A percentile compares a stretch with the other conserved stretches of the same genome.
phyloP scores from a whole-genome alignment of 345 rosid genomes.

The Eucalyptus regnans region DNA sequence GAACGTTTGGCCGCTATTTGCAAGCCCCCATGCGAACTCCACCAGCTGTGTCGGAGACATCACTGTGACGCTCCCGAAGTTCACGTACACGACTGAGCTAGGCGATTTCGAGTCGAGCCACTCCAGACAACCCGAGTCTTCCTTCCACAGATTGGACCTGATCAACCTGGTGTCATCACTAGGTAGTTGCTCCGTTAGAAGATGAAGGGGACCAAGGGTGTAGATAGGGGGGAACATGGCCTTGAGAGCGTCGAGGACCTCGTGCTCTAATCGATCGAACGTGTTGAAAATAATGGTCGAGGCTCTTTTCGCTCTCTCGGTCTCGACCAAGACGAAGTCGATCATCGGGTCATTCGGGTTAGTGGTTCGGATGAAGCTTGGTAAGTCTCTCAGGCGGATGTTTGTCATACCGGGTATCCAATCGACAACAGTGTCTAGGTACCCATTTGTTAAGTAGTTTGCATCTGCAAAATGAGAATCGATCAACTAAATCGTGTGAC shows the following conservation, averaged over 20 bases:
- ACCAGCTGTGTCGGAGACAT: too few species aligned
- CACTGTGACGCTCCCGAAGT: too few species aligned
- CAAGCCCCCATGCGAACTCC: too few species aligned
- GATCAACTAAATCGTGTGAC: too few species aligned
- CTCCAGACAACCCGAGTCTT: conserved; percentile 26
- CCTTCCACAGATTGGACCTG: conserved; percentile 41
- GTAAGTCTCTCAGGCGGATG: conserved; percentile 27
- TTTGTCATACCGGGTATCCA: conserved; percentile 33
- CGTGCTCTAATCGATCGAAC: conserved; percentile 27
- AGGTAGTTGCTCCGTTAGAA: conserved; percentile 2
- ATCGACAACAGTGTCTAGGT: conserved; percentile 20
- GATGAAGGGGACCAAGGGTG: conserved; percentile 33
- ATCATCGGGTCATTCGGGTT: conserved; percentile 15
- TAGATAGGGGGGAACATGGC: conserved; percentile 26
- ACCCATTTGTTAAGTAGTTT: conserved; percentile 24
- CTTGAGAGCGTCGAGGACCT: conserved; percentile 7
- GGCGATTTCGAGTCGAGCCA: conserved; percentile 25
- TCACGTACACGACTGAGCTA: too few species aligned
- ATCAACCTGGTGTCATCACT: not conserved
- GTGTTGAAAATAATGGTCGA: conserved; percentile 40
- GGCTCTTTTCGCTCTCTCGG: conserved; percentile 16
- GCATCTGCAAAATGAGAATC: too few species aligned
- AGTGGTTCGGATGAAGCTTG: conserved; percentile 27
- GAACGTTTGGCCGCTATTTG: too few species aligned
- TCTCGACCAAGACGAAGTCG: not conserved